Base-by-base conservation (phyloP, 2,329 filamentous ascomycete genomes). In the Bimuria novae-zelandiae region DNA sequence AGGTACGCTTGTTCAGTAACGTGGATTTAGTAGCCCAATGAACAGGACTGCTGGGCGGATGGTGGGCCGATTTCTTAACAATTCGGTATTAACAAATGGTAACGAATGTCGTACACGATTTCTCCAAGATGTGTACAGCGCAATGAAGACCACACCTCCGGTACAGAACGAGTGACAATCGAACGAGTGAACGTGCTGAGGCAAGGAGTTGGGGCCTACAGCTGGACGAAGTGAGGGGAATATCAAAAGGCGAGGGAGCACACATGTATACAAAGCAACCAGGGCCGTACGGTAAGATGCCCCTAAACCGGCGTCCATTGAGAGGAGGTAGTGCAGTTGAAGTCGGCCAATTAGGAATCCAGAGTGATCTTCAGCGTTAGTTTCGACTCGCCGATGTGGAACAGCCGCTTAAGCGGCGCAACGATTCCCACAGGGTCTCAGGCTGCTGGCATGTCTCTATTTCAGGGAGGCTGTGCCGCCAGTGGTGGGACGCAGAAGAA, bases 131-230 rank as follows among this genome's bases (percentile, higher is more conserved):
- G 44, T 16, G 27, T 19, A 12, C 10, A 23, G n/a, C 8, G 21
- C 22, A 10, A 37, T 7, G 32, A 29, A 14, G 19, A 23, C 17
- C 25, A 29, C 16, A 12, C 40, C 23, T 30, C 23, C 7, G 23
- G 25, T 40, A 29, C 7, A 12, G 17, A 35, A 45, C 42, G 29
- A 45, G 29, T 11, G 42, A 35, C 44, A 53, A 45, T 52, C 42
- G 55, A 57, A 30, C 47, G 52, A 54, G 41, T 41, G 55, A 59
- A 61, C 23, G 37, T 64, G 61, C 36, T 29, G 51, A 59, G 64
- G 66, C 62, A 65, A 64, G 57, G 55, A 51, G 62, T 66, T 52
- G 57, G 45, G 40, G 39, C 61, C 65, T 55, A 61, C 59, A 67
- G 63, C 61, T 22, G 30, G 55, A 51, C 49, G 52, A 52, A 60